Base-by-base conservation (phyloP, 495 filamentous ascomycete species). In the Sphaerosporella brunnea region DNA sequence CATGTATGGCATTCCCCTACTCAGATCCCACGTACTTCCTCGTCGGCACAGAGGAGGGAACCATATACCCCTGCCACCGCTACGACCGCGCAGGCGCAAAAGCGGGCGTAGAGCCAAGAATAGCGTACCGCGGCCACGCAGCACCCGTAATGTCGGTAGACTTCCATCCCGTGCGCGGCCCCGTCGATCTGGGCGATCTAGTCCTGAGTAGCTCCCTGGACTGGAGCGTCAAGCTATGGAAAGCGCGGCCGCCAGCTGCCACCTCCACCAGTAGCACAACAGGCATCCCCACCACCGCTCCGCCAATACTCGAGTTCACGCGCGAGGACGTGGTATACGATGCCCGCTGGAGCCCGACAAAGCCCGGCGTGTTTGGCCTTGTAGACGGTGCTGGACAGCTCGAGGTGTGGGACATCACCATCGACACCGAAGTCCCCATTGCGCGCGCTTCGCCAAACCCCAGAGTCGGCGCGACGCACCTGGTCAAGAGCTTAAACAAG, bases 221-320 rank as follows among this genome's bases (percentile, higher is more conserved):
- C 67, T 99, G 90, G 90, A 87, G 78, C 56, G 85, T 94, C 49
- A 94, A 92, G 64, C 69, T 99, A 20, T 99, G 90, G 90, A 88
- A 86, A 63, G 79, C 88, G 16, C 76, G 83, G 2, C 79, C 90
- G 2, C 78, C 83, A 5, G 78, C 77, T 0, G 77, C 77, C 4
- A 78, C 73, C 0, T 71, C 72, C 23, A 66, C 69, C 23, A n/a
- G n/a, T n/a, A 64, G 62, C 16, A 64, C 69, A 36, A 62, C 62
- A 32, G 70, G 73, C 16, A 72, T 75, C 11, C 24, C 51, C 23
- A 50, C 60, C 30, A 45, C 45, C 11, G 71, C 84, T 15, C 62
- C 73, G 1, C 92, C 92, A 0, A 70, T 99, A 8, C 67, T 95
- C 10, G 86, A 95, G 41, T 80, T 96, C 54, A 77, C 76, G 25